These are phyloP conservation scores for Aureoboletus auriporus DNA, from an alignment of 768 basidiomycete genomes.

Conservation along the genomic window DNA sequence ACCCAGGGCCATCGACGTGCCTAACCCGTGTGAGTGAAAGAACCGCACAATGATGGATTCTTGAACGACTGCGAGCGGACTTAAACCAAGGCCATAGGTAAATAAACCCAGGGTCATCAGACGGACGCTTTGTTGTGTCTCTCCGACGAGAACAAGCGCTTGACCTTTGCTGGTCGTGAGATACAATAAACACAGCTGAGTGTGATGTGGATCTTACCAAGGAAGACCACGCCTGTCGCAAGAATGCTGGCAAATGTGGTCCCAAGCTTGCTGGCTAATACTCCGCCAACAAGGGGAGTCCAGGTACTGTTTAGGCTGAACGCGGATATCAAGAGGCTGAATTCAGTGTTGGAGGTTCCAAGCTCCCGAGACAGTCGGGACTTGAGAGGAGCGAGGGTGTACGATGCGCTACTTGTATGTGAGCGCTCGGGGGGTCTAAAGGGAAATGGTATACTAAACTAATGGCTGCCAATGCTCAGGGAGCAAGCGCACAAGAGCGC, in stretches of 20 bases:
- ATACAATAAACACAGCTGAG: neutral
- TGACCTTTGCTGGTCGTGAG: conserved; percentile 45
- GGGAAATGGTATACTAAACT: conserved; percentile 57
- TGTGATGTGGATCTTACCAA: conserved; percentile 37
- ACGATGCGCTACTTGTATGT: conserved; percentile 48
- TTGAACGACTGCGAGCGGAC: conserved; percentile 78
- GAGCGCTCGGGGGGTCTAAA: neutral
- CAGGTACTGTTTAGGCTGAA: conserved; percentile 71
- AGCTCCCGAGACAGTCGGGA: conserved; percentile 63
- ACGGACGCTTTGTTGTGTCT: conserved; percentile 54
- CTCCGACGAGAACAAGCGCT: conserved; percentile 61
- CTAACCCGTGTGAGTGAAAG: conserved; percentile 72
- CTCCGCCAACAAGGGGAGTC: conserved; percentile 76
- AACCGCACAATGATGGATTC: conserved; percentile 83
- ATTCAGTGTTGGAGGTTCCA: conserved; percentile 73
- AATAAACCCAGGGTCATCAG: conserved; percentile 75
- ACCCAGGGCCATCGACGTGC: conserved; percentile 76
- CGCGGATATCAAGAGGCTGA: conserved; percentile 72
- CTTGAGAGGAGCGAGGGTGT: conserved; percentile 78
- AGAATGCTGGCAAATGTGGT: conserved; percentile 69
- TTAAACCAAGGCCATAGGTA: conserved; percentile 74
- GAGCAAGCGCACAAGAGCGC: conserved; percentile 71
- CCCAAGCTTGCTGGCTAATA: conserved; percentile 66
- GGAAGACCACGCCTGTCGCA: conserved; percentile 69
- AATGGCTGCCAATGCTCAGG: conserved; percentile 74